These are phyloP conservation scores for Dimargaris verticillata DNA, from an alignment of 192 early-diverging fungal genomes.

Conservation along the genomic window DNA sequence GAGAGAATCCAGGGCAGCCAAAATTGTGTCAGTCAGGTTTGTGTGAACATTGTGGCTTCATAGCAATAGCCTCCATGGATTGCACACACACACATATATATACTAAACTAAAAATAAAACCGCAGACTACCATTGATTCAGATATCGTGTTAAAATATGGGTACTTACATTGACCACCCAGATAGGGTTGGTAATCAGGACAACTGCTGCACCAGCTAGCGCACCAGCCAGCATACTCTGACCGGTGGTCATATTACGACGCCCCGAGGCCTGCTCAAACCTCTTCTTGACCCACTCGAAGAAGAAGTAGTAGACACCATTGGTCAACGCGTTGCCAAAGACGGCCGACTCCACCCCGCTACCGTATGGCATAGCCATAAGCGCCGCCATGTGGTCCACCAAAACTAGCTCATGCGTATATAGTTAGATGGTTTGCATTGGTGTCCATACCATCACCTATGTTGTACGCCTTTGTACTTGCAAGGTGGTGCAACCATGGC, in stretches of 20 bases:
- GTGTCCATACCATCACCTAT: too few species aligned
- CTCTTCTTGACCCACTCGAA: conserved; percentile 78
- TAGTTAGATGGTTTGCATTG: too few species aligned
- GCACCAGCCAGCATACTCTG: conserved; percentile 92
- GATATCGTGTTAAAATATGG: not conserved
- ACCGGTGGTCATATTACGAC: conserved; percentile 52
- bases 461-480: too few species aligned
- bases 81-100: too few species aligned
- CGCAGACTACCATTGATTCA: not conserved
- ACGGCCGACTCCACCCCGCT: conserved; percentile 87
- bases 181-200: conserved; percentile 88
- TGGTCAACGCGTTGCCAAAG: conserved; percentile 92
- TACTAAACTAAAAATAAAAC: conserved; percentile 7
- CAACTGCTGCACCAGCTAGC: conserved; percentile 67
- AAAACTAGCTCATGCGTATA: too few species aligned
- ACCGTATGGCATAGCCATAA: too few species aligned
- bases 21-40: too few species aligned
- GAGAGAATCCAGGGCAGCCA: too few species aligned
- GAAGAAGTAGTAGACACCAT: conserved; percentile 75
- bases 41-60: too few species aligned
- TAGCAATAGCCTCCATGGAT: too few species aligned
- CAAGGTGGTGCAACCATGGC: too few species aligned
- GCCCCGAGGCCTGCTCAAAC: conserved; percentile 41
- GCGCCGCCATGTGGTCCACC: too few species aligned
- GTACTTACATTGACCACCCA: conserved; percentile 86